Evolutionary conservation across 2,329 filamentous ascomycete species (phyloP), one percentile per base, ranked within the genome.

Genomic region (Cladosporium sp.): DNA sequence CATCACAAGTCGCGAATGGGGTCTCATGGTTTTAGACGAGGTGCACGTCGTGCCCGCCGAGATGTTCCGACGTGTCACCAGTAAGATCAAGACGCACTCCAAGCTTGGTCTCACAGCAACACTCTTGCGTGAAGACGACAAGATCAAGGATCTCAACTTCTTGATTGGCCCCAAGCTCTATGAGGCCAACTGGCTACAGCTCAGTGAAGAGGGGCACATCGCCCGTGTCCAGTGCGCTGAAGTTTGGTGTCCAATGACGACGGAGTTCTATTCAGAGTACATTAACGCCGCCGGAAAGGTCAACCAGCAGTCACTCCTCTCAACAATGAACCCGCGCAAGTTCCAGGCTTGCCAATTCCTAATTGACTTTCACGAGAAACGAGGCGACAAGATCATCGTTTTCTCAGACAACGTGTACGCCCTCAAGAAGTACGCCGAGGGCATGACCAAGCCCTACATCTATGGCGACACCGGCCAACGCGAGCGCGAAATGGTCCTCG

Each of bases 231-330:
- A 99, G 78, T 99, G 95, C 78, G 95, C 95, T 16, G 95, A 99
- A 78, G 95, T 99, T 7, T 99, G 95, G 95, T 99, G 95, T 75
- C 93, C 94, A 2, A 99, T 99, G 95, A 96, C 95, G 0, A 95
- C 93, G 0, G 95, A 99, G 72, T 99, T 99, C 76, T 98, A 97
- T 78, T 90, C 92, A 21, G 92, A 98, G 77, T 99, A 98, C 79
- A 86, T 98, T 67, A 84, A 86, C 64, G 86, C 80, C 8, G 77
- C 77, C 5, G 67, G 87, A 68, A 88, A 88, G 14, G 87, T 87
- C 18, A 83, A 88, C 67, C 90, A 90, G 76, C 83, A 86, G 37
- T 84, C 85, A 10, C 78, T 92, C 7, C 86, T 98, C 2, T 97
- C 95, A 73, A 96, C 96, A 70, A 98, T 99, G 93, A 99, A 99